Evolutionary conservation across 2,329 filamentous ascomycete species (phyloP).

Genomic region (Fusarium nurragi): DNA sequence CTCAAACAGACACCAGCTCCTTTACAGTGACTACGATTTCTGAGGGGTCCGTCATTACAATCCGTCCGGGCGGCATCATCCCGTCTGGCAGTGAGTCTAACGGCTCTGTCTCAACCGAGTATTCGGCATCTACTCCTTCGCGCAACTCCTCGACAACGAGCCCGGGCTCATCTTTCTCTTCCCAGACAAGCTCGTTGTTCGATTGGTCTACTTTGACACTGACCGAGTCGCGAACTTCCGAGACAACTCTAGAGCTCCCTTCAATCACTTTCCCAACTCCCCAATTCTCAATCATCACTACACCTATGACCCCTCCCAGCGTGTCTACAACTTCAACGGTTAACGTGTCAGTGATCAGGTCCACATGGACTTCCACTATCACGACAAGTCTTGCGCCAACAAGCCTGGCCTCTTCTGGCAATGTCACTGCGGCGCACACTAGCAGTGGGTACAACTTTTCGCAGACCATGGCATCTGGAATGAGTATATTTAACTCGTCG

Average conservation of each 20-base stretch:
- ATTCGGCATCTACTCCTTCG: slow-evolving; percentile 10
- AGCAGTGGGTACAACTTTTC: slow-evolving; percentile 28
- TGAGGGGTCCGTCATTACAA: slow-evolving; percentile 28
- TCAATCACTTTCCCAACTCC: slow-evolving; percentile 15
- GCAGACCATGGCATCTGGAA: not conserved
- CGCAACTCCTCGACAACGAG: slow-evolving; percentile 9
- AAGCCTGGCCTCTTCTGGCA: slow-evolving; percentile 2
- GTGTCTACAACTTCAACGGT: not conserved
- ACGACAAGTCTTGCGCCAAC: slow-evolving; percentile 17
- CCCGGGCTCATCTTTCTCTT: not conserved
- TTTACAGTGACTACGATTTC: slow-evolving; percentile 19
- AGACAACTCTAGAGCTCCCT: not conserved
- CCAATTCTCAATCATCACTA: slow-evolving; percentile 14
- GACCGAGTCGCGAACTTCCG: not conserved
- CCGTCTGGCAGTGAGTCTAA: slow-evolving; percentile 16
- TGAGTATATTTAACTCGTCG: not conserved
- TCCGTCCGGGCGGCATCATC: slow-evolving; percentile 23
- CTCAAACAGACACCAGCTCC: not conserved
- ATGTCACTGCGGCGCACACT: slow-evolving; percentile 14
- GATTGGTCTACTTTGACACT: slow-evolving; percentile 34
- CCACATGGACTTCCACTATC: slow-evolving; percentile 29
- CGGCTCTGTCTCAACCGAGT: slow-evolving; percentile 6
- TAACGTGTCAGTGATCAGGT: slow-evolving; percentile 9
- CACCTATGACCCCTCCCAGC: slow-evolving; percentile 20
- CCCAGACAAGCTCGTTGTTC: slow-evolving; percentile 4